These are phyloP conservation scores for Colletotrichum endophyticum DNA, from an alignment of 2,329 filamentous ascomycete species.

Conservation along the genomic window DNA sequence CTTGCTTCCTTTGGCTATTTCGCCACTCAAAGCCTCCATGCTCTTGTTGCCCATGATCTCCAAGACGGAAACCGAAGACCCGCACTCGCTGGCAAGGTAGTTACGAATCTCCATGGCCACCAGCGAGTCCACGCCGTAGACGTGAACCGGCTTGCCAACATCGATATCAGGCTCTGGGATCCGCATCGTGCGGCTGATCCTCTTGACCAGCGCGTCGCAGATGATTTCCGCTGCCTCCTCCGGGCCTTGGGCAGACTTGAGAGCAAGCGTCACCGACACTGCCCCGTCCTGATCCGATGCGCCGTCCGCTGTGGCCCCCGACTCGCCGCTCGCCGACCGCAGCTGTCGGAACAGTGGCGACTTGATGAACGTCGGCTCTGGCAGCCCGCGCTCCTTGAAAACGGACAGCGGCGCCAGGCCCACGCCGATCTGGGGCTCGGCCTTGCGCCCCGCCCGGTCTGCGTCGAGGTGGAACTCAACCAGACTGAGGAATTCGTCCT, in stretches of 20 bases:
- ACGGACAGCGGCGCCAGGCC: neutral
- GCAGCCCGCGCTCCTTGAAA: neutral
- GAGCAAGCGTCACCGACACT: neutral
- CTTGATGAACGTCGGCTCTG: neutral
- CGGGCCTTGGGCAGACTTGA: neutral
- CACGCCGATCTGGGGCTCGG: neutral
- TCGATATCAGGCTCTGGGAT: neutral
- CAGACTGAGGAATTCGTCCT: constrained; percentile 17
- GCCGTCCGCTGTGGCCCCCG: neutral
- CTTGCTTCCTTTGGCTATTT: neutral
- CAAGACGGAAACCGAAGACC: neutral
- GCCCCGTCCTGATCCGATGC: neutral
- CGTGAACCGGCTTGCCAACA: neutral
- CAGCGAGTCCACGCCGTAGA: neutral
- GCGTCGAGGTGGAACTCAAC: neutral
- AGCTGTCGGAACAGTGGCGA: neutral
- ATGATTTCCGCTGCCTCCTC: neutral
- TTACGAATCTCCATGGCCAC: neutral
- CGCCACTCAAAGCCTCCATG: neutral
- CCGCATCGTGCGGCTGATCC: neutral
- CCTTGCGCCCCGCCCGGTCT: neutral
- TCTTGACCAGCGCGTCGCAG: neutral
- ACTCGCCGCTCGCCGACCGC: neutral
- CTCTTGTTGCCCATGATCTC: neutral
- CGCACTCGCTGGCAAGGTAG: neutral